Base-by-base conservation (phyloP, 768 basidiomycete species). In the Naganishia randhawae region DNA sequence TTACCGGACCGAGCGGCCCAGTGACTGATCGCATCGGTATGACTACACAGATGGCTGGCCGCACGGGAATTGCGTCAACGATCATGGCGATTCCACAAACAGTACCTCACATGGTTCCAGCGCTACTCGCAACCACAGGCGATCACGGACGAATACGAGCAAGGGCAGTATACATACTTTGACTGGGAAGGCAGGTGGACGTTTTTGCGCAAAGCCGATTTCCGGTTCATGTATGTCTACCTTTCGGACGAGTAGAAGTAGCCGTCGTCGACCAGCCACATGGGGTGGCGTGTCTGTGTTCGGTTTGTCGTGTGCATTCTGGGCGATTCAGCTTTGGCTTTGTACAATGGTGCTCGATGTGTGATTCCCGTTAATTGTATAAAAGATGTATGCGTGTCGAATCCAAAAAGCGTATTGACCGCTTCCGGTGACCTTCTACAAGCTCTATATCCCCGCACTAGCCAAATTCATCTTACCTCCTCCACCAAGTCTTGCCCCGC, bases 181-280 rank as follows among this genome's bases (percentile, higher is more conserved):
- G 95, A 97, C 81, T 97, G 94, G 94, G 94, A 97, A 80, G 92
- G 92, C 57, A 91, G 90, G 71, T 99, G 95, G 96, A 96, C 93
- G 80, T 92, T 95, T 79, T 85, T 95, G 77, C 92, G 93, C 83
- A 99, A 99, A 84, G 88, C 89, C 77, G 94, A 98, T 80, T 99
- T 98, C 85, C 88, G 92, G 29, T 98, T 77, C 63, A 67, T 54
- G 66, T 67, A 67, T 45, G 53, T 48, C 16, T 67, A 67, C 19
- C 42, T 67, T 8, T 50, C 41, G 19, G 66, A 67, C 9, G 66
- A 67, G 3, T 67, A 50, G 42, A 13, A 3, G 14, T 42, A 16
- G 42, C 19, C 37, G 37, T 39, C 37, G 37, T 39, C 37, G 37
- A 39, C 37, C 8, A 39, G 45, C 19, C n/a, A 48, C 45, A 22